Percentiles rank a stretch among this genome's conserved stretches.
These are phyloP conservation scores for Beauveria pseudobassiana DNA, from an alignment of 2,329 filamentous ascomycete species.

Conservation along the genomic window DNA sequence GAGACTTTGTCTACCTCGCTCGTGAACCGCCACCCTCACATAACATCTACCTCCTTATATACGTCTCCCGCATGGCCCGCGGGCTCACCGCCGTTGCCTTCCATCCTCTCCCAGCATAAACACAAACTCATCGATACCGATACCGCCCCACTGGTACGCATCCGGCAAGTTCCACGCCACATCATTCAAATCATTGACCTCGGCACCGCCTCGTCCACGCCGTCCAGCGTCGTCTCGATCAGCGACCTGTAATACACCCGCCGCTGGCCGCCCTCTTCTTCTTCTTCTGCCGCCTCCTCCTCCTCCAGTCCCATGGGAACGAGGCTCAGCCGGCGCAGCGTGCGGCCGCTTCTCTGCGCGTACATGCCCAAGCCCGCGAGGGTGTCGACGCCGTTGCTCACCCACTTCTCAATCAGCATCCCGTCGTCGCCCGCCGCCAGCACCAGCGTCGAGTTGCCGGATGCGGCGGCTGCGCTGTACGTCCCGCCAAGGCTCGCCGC, in stretches of 20 bases:
- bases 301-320: background rate
- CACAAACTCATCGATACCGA: constrained; percentile 15
- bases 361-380: constrained; percentile 10
- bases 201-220: background rate
- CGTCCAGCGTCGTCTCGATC: background rate
- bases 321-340: background rate
- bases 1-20: background rate
- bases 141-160: constrained; percentile 14
- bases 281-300: background rate
- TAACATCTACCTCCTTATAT: background rate
- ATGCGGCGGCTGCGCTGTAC: background rate
- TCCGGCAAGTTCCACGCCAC: constrained; percentile 12
- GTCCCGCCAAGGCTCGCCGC: background rate
- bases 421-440: background rate
- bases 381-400: constrained; percentile 9
- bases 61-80: constrained; percentile 8
- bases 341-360: constrained; percentile 3
- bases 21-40: too few relatives aligned
- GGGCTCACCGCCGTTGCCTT: constrained; percentile 1
- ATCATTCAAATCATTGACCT: constrained; percentile 7
- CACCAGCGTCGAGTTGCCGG: background rate
- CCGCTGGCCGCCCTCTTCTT: too few relatives aligned
- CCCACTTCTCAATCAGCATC: constrained; percentile 8
- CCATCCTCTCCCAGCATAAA: constrained; percentile 9
- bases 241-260: background rate